Percentiles rank a stretch among this genome's conserved stretches.
These are phyloP conservation scores for Tricholoma hemisulphureum DNA, from an alignment of 768 basidiomycete species.

Conservation along the genomic window DNA sequence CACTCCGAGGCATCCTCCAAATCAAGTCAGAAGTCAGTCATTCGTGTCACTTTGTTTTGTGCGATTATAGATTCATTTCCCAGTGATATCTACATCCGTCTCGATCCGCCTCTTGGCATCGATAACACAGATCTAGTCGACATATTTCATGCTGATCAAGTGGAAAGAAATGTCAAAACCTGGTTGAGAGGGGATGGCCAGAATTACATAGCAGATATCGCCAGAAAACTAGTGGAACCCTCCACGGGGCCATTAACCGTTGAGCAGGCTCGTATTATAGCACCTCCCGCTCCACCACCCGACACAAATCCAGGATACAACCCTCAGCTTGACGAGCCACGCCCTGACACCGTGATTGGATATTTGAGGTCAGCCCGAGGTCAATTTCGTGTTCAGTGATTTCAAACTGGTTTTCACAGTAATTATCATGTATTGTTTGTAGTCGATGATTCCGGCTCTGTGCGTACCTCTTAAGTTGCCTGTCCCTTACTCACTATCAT, in stretches of 20 bases:
- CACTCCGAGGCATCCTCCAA: slow-evolving; percentile 2
- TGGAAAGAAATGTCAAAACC: slow-evolving; percentile 10
- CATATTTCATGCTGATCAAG: slow-evolving; percentile 11
- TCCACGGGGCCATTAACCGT: slow-evolving; percentile 5
- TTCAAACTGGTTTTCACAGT: slow-evolving; percentile 9
- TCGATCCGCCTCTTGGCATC: slow-evolving; percentile 19
- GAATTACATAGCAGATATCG: not conserved
- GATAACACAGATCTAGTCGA: slow-evolving; percentile 16
- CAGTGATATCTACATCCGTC: slow-evolving; percentile 10
- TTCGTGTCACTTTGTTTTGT: not conserved
- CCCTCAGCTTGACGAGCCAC: slow-evolving; percentile 23
- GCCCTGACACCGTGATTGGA: slow-evolving; percentile 17
- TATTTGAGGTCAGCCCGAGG: not conserved
- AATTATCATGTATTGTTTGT: slow-evolving; percentile 28
- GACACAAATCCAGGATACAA: slow-evolving; percentile 23
- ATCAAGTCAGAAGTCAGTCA: slow-evolving; percentile 6
- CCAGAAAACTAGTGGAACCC: slow-evolving; percentile 11
- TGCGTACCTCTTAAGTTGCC: slow-evolving; percentile 7
- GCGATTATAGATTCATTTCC: not conserved
- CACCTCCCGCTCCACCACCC: slow-evolving; percentile 19
- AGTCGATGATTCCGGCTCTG: slow-evolving; percentile 32
- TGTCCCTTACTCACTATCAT: not conserved
- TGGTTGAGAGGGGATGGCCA: slow-evolving; percentile 13
- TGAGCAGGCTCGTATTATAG: slow-evolving; percentile 9
- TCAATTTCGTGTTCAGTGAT: not conserved